Conservation (phyloP, 139 green algal genomes). For the Spirogloea muscicola region DNA sequence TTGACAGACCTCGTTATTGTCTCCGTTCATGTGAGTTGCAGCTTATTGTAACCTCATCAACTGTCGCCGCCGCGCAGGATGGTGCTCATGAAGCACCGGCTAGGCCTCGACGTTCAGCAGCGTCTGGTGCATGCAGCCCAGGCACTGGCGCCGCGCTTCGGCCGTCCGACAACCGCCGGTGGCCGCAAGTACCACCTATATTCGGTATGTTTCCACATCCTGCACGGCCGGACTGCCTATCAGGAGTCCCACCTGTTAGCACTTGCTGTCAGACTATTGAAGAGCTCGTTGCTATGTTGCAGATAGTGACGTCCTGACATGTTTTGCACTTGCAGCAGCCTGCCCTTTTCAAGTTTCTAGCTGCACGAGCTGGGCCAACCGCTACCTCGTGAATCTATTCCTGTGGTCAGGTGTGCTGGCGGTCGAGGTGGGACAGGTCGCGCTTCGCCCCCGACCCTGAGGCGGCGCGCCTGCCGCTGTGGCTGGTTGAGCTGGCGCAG, state of each 20-base stretch:
- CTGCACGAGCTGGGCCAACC: background rate
- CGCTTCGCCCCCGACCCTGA: constrained; percentile 8
- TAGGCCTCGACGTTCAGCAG: constrained; percentile 10
- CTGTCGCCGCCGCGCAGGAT: no score
- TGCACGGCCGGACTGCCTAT: background rate
- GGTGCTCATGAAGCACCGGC: constrained; percentile 1
- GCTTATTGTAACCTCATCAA: no score
- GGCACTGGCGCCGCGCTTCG: background rate
- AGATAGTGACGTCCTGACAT: background rate
- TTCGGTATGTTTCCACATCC: constrained; percentile 5
- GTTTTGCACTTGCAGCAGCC: background rate
- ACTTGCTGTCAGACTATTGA: background rate
- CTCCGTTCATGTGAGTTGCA: no score
- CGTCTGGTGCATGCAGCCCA: constrained; percentile 15
- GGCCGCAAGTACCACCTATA: constrained; percentile 27
- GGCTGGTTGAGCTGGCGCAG: constrained; percentile 3
- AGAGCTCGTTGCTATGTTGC: background rate
- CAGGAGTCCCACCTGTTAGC: background rate
- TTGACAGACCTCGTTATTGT: no score
- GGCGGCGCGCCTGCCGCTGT: background rate
- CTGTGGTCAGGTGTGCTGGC: constrained; percentile 10
- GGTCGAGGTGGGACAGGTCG: constrained; percentile 7
- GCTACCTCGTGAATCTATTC: background rate
- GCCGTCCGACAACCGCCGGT: constrained; percentile 10
- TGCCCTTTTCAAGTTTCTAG: background rate